Conservation (phyloP, 176 grass and related monocot genomes). For the Oryza coarctata region DNA sequence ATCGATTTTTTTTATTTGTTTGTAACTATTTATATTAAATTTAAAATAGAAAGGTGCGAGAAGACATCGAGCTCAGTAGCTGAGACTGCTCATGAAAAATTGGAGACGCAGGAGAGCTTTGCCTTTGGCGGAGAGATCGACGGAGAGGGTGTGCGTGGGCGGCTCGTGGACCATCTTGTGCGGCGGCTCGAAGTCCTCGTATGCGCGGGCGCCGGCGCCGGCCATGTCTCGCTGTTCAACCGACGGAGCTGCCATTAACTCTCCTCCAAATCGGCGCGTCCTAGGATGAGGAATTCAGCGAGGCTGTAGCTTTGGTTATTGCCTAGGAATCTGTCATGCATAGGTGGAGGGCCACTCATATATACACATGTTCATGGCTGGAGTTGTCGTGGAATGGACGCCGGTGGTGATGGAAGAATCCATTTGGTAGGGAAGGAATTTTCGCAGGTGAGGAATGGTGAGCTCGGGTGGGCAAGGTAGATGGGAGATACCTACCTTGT, state of each 20-base stretch:
- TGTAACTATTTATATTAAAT: too few relatives aligned
- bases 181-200: conserved; percentile 58
- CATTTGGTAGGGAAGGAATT: neutral
- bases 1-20: too few relatives aligned
- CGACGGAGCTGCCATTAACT: neutral
- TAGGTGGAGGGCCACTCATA: neutral
- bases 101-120: neutral
- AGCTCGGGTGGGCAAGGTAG: neutral
- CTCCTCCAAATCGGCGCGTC: neutral
- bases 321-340: neutral
- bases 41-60: too few relatives aligned
- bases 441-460: neutral
- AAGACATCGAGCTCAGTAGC: neutral
- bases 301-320: neutral
- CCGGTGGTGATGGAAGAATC: neutral
- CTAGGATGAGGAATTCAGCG: neutral
- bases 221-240: conserved; percentile 16
- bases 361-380: neutral
- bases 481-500: neutral
- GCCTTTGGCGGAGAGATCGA: conserved; percentile 50
- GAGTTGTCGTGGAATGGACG: neutral
- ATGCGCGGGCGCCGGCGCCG: neutral
- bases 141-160: conserved; percentile 39
- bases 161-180: conserved; percentile 34
- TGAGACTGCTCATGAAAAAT: neutral